Evolutionary conservation across 1,139 yeast species (phyloP).

Genomic region (Yamadazyma taylorii): DNA sequence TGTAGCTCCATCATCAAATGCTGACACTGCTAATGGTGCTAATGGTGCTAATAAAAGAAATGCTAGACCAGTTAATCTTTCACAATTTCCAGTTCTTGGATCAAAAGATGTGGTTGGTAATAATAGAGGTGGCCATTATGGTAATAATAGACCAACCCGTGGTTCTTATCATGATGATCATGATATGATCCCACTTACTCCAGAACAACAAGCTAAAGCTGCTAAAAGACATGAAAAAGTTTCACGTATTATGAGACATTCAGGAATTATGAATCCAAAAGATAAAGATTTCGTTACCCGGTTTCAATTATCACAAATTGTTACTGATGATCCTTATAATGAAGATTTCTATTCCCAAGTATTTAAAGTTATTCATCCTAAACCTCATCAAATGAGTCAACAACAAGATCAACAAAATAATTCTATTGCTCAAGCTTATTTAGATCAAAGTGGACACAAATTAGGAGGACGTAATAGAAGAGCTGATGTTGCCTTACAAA

Average conservation of each 20-base stretch:
- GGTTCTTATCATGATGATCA: constrained; percentile 18
- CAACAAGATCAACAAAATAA: constrained; percentile 51
- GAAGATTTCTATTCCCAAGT: constrained; percentile 98
- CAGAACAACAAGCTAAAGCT: constrained; percentile 53
- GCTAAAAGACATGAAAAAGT: constrained; percentile 78
- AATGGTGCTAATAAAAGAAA: constrained; percentile 14
- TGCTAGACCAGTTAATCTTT: constrained; percentile 35
- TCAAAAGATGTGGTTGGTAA: constrained; percentile 34
- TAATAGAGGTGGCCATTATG: constrained; percentile 2
- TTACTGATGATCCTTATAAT: constrained; percentile 94
- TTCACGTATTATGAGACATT: constrained; percentile 73
- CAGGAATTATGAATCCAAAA: constrained; percentile 95
- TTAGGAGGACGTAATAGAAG: constrained; percentile 84
- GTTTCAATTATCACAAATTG: constrained; percentile 92
- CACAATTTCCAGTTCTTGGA: constrained; percentile 54
- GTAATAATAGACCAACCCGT: constrained; percentile 23
- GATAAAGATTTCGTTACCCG: constrained; percentile 95
- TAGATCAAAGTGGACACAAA: constrained; percentile 91
- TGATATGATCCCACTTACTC: constrained; percentile 22
- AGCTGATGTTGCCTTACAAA: constrained; percentile 92
- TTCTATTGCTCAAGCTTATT: constrained; percentile 90
- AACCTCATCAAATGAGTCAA: constrained; percentile 48
- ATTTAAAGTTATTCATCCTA: constrained; percentile 75
- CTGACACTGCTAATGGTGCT: constrained; percentile 12
- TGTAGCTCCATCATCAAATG: constrained; percentile 12